A percentile compares a stretch with the other conserved stretches of the same genome.
phyloP scores from a whole-genome alignment of 306 rosid species.

The Quercus glauca region DNA sequence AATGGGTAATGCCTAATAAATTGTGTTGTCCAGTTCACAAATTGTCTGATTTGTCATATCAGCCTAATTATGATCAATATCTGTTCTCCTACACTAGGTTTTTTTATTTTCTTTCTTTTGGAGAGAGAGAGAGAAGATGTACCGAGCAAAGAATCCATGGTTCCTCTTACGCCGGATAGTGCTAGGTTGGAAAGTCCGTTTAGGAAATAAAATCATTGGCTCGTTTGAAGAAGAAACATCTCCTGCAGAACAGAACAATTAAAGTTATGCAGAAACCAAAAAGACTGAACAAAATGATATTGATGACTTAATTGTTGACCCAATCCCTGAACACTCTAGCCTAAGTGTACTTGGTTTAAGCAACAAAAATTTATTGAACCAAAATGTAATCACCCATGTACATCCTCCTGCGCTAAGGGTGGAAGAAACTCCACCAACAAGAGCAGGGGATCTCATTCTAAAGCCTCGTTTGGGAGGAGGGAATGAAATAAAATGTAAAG shows the following conservation, averaged over 20 bases:
- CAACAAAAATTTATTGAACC: no score
- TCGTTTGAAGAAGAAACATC: constrained; percentile 56
- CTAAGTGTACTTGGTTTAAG: not conserved
- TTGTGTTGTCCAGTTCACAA: not conserved
- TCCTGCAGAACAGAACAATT: constrained; percentile 34
- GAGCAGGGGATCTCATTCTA: not conserved
- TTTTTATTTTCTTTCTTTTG: not conserved
- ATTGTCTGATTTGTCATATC: not conserved
- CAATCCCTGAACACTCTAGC: not conserved
- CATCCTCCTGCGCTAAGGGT: not conserved
- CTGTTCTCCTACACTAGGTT: not conserved
- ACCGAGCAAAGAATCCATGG: constrained; percentile 96
- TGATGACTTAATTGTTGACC: not conserved
- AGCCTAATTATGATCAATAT: not conserved
- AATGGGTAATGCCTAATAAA: no score
- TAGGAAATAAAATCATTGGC: constrained; percentile 77
- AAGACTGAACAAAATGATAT: not conserved
- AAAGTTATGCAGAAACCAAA: not conserved
- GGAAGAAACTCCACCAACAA: not conserved
- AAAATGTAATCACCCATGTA: not conserved
- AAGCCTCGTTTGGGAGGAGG: no score
- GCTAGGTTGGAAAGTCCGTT: constrained; percentile 93
- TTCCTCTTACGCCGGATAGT: constrained; percentile 71
- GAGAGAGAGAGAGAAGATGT: constrained; percentile 4
- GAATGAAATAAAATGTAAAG: no score